Evolutionary conservation across 345 rosid species (phyloP), one percentile per base, ranked within the genome.

Genomic region (Hypericum perforatum): DNA sequence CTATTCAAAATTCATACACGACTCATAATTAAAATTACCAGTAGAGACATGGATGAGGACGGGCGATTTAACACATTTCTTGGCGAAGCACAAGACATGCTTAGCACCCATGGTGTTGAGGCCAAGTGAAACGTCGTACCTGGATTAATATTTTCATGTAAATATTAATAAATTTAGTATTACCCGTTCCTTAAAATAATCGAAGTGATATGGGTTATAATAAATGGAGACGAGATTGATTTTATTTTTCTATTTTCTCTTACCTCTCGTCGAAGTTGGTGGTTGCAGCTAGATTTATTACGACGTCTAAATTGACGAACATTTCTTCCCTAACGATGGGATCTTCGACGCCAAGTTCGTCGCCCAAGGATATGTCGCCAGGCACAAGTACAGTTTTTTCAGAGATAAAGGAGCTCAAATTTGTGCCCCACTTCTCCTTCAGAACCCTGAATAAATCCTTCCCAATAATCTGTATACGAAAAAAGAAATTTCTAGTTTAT

Each of bases 51-150:
- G 95, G 51, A 79, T 74, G 47, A 86, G 62, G 7, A 74, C 60
- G 53, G 63, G 73, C 11, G 74, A 57, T 43, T 68, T 78, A 7
- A 41, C 57, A 64, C 91, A 86, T 53, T 71, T 76, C 54, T 69
- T 76, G 52, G 82, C 82, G 51, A 86, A 86, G 60, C 68, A 63
- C 8, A 68, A 49, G 15, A 81, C 77, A 59, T 80, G 55, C 51
- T 64, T 75, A 6, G 80, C 79, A 50, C 95, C 88, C 53, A 81
- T 44, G 36, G 92, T 74, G 58, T 86, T 83, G 49, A 81, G 63
- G 9, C 53, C 70, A 49, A 81, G 74, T 11, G 86, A 77, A 45
- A 37, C 62, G 78, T 39, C 12, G 83, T 49, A 9, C 92, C 95
- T 11, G 64, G 58, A 45, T 52, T 75, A 22, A 22, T 22, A 22